Percentiles rank a stretch among this genome's conserved stretches.
phyloP scores from a whole-genome alignment of 2,329 filamentous ascomycete species.

The Sporothrix protearum region DNA sequence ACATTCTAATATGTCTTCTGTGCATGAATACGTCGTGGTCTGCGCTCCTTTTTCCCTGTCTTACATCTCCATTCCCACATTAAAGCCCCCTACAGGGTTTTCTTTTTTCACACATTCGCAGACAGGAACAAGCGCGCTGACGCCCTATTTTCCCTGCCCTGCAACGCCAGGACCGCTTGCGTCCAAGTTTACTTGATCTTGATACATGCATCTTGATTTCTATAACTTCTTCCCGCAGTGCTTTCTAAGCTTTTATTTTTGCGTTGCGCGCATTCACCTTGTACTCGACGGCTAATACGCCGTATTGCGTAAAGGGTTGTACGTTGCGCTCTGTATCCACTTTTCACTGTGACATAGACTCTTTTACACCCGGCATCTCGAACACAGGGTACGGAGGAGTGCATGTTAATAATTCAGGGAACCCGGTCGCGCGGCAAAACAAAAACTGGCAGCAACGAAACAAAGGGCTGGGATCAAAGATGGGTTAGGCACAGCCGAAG shows the following conservation, averaged over 20 bases:
- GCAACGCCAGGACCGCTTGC: background rate
- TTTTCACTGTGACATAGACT: background rate
- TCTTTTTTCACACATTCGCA: no score
- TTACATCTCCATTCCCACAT: background rate
- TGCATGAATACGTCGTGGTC: background rate
- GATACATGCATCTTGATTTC: background rate
- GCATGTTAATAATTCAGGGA: background rate
- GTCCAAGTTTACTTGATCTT: background rate
- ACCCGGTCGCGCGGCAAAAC: background rate
- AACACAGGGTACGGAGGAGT: background rate
- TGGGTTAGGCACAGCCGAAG: no score
- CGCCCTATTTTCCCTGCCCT: constrained; percentile 1
- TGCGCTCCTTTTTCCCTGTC: background rate
- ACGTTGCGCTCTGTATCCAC: background rate
- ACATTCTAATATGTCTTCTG: background rate
- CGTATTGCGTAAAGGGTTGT: background rate
- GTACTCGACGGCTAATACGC: background rate
- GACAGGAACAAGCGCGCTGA: constrained; percentile 2
- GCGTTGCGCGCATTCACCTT: background rate
- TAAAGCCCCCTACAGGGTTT: background rate
- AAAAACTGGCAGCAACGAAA: background rate
- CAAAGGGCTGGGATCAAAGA: background rate
- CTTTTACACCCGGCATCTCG: background rate
- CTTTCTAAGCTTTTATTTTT: background rate
- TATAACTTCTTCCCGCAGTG: background rate